Evolutionary conservation across 2,329 filamentous ascomycete genomes (phyloP), one percentile per base, ranked within the genome.

Genomic region (Thermothelomyces thermophilus): DNA sequence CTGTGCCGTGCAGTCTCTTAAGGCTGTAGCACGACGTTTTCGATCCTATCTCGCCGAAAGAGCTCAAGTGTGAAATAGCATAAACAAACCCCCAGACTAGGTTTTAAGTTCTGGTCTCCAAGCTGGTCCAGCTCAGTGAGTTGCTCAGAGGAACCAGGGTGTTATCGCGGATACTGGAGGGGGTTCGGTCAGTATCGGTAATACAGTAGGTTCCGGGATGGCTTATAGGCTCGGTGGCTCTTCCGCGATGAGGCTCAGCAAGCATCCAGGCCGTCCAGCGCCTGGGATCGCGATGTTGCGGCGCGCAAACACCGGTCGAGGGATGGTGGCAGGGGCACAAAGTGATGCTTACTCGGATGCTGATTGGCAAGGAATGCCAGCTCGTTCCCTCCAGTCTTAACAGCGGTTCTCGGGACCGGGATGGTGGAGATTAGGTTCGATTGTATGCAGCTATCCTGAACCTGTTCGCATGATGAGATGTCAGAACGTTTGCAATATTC

Each of bases 401-500:
- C 30, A 41, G 28, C 37, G 52, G 51, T 53, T 56, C 44, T 55
- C 52, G 52, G 52, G 44, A 35, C 51, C 52, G 43, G 51, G 40
- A 36, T 43, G 36, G 41, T 65, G 67, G 66, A 63, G 61, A 63
- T 60, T 50, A 59, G 56, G 60, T 62, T 63, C 60, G 64, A 64
- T 67, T 62, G 64, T 64, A 70, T 71, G 70, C 68, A 67, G 65
- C 63, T 66, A 68, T 61, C 69, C 70, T 64, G 67, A 70, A 71
- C 67, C 66, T 71, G 69, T 72, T 72, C 68, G 68, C 68, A 70
- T 68, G 50, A 62, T 61, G 57, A 55, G 58, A 58, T 60, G 62
- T 65, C 54, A 66, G 62, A 62, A 56, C 54, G 58, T 52, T 62
- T 64, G 64, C 64, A 69, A 66, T 66, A 63, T 65, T 59, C 63